These are phyloP conservation scores for Globisporangium spiculum DNA, from an alignment of 352 stramenopile genomes.

Conservation along the genomic window DNA sequence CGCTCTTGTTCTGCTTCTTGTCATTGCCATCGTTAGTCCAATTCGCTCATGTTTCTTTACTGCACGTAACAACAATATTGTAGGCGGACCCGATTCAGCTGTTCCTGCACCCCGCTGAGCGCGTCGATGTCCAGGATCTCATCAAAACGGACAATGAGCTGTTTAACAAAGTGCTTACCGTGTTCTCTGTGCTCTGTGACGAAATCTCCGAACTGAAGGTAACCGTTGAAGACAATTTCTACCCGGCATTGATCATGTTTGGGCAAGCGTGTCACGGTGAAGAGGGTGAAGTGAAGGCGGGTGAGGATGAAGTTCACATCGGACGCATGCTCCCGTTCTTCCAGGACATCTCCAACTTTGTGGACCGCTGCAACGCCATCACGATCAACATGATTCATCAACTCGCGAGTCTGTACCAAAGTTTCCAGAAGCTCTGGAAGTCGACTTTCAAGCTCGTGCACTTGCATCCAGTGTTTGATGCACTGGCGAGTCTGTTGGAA, in stretches of 20 bases:
- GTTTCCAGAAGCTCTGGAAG: conserved; percentile 87
- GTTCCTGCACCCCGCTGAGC: conserved; percentile 78
- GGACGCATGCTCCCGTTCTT: conserved; percentile 88
- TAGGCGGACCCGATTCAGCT: conserved; percentile 83
- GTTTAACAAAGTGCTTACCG: conserved; percentile 88
- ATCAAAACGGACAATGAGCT: conserved; percentile 89
- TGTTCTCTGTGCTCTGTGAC: conserved; percentile 88
- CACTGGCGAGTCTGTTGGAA: conserved; percentile 71
- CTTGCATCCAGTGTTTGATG: conserved; percentile 76
- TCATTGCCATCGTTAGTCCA: not conserved
- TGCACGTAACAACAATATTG: not conserved
- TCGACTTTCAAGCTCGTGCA: conserved; percentile 87
- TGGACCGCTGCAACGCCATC: conserved; percentile 86
- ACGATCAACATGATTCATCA: conserved; percentile 91
- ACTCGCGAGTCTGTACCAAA: conserved; percentile 83
- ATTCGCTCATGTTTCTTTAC: not conserved
- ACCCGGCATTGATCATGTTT: conserved; percentile 88
- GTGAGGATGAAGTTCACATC: conserved; percentile 81
- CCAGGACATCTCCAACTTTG: conserved; percentile 90
- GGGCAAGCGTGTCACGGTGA: conserved; percentile 72
- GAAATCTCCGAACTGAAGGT: conserved; percentile 90
- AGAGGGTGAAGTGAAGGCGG: conserved; percentile 63
- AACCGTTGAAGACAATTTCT: conserved; percentile 89
- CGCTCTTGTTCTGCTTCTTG: not conserved
- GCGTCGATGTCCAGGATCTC: conserved; percentile 84